Percentiles rank a stretch among this genome's conserved stretches.
Conservation (phyloP, 495 filamentous ascomycete genomes). For the Schizothecium vesticola region DNA sequence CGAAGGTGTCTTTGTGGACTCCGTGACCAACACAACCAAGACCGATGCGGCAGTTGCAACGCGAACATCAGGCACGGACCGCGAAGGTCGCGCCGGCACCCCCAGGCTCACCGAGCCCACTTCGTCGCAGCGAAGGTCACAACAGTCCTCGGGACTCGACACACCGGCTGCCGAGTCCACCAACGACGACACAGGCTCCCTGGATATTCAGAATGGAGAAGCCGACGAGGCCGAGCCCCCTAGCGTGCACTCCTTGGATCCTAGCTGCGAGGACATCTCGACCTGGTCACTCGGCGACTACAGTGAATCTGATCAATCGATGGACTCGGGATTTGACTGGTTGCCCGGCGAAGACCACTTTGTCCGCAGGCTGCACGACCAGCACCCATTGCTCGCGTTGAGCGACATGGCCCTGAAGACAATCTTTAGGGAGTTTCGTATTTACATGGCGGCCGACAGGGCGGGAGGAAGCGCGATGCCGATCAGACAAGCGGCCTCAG, state of each 20-base stretch:
- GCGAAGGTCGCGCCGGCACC: background rate
- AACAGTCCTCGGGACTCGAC: background rate
- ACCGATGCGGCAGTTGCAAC: background rate
- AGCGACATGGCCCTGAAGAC: background rate
- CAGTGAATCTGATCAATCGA: slow-evolving; percentile 2
- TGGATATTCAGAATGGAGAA: background rate
- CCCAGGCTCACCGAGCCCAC: background rate
- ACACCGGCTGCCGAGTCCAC: background rate
- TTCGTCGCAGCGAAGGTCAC: background rate
- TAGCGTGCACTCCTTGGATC: background rate
- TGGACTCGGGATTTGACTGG: slow-evolving; percentile 11
- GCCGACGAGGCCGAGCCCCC: background rate
- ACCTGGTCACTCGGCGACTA: background rate
- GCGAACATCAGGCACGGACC: background rate
- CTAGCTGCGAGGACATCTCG: slow-evolving; percentile 4
- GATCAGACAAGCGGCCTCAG: background rate
- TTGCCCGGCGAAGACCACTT: background rate
- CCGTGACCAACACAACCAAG: background rate
- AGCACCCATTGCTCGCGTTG: background rate
- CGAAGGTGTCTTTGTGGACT: background rate
- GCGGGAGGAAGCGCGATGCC: background rate
- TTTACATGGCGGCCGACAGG: background rate
- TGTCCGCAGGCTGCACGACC: background rate
- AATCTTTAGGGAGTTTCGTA: background rate
- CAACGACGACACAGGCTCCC: background rate